Base-by-base conservation (phyloP, 2,329 filamentous ascomycete genomes). In the Neoascochyta sp. region DNA sequence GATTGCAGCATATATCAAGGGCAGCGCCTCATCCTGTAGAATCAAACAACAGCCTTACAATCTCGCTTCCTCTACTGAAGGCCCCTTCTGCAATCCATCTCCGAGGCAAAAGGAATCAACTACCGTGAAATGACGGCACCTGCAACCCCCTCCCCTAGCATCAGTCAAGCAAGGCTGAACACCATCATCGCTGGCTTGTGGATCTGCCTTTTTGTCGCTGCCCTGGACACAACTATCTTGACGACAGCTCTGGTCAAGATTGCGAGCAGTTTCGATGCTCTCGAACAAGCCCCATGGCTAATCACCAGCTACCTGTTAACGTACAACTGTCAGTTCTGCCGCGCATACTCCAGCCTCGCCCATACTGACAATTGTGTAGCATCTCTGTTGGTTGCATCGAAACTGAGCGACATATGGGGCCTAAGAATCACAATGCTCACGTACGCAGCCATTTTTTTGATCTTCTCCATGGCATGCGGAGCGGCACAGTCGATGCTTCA, bases 311-410 rank as follows among this genome's bases (percentile, higher is more conserved):
- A 60, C 34, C 38, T 60, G 4, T 31, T 60, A 21, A 58, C 55
- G 9, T 58, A 59, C 30, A 56, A 54, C 29, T 47, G 50, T 46
- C 27, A 33, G 38, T 27, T 22, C 3, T 9, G 15, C 3, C 6
- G 7, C 19, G 9, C 9, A 14, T 10, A 9, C 10, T 7, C 16
- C 9, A 28, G 2, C 1, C n/a, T 16, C 4, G 6, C 7, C 8
- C 1, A 8, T 10, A 11, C 26, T 37, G 4, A 41, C n/a, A 14
- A 7, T 11, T 12, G 2, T 4, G 5, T 14, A 56, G 53, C 53
- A 3, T 59, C 60, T 28, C 25, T 62, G n/a, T 50, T 60, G 44
- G 53, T 62, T n/a, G 44, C 43, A 5, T 50, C 57, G 4, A 62
- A 57, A 23, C 29, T 60, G 16, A 57, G 52, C 31, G 57, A 60